Percentiles rank a stretch among this genome's conserved stretches.
These are phyloP conservation scores for Exophiala dermatitidis DNA, from an alignment of 2,329 filamentous ascomycete genomes.

Conservation along the genomic window DNA sequence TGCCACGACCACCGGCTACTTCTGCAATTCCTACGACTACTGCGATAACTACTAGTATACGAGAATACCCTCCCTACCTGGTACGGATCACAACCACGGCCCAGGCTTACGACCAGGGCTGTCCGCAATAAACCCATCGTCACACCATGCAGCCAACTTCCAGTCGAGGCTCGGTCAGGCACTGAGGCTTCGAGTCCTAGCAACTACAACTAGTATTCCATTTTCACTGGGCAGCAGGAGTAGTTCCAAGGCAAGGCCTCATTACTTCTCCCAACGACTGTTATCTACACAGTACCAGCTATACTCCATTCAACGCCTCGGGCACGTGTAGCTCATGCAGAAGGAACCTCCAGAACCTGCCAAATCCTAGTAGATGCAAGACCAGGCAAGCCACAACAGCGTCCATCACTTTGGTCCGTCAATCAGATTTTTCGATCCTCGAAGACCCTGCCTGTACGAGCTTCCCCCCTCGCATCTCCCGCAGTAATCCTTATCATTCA, in stretches of 20 bases:
- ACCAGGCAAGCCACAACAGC: neutral
- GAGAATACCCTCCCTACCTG: too few relatives aligned
- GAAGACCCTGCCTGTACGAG: neutral
- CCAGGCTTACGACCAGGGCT: too few relatives aligned
- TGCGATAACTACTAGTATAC: too few relatives aligned
- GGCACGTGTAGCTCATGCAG: neutral
- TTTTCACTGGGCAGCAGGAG: too few relatives aligned
- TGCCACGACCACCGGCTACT: neutral
- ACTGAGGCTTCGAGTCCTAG: slow-evolving; percentile 5
- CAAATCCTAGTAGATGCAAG: neutral
- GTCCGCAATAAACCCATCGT: too few relatives aligned
- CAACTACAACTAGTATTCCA: too few relatives aligned
- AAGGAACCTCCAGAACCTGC: neutral
- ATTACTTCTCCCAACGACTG: too few relatives aligned
- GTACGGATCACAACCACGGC: too few relatives aligned
- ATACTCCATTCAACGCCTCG: neutral
- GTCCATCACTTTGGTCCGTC: neutral
- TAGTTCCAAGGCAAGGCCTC: too few relatives aligned
- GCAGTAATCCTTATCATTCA: slow-evolving; percentile 11
- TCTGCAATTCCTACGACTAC: too few relatives aligned
- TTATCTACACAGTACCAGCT: too few relatives aligned
- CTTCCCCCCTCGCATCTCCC: neutral
- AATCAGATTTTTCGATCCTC: neutral
- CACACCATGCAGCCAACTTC: too few relatives aligned
- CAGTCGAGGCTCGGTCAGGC: neutral